A percentile compares a stretch with the other conserved stretches of the same genome.
phyloP scores from a whole-genome alignment of 345 rosid species.

The Rubroshorea leprosula region DNA sequence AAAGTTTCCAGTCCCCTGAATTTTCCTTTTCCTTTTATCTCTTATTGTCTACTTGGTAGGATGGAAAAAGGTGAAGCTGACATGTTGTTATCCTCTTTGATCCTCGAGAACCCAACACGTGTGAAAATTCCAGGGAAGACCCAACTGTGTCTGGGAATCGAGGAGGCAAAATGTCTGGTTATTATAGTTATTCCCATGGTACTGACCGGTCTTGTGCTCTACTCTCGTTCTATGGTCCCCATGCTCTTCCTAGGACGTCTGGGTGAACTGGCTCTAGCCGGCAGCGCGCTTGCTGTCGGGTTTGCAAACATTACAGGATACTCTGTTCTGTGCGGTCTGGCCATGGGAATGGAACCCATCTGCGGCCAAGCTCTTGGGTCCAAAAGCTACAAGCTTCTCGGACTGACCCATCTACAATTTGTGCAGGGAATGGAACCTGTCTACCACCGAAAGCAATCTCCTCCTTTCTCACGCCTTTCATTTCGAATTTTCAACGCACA shows the following conservation, averaged over 20 bases:
- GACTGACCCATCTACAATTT: too few species aligned
- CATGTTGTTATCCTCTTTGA: too few species aligned
- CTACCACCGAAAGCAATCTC: not conserved
- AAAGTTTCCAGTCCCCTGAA: too few species aligned
- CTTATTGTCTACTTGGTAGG: too few species aligned
- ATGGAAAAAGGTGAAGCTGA: too few species aligned
- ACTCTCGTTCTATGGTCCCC: slow-evolving; percentile 85
- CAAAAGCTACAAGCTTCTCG: slow-evolving; percentile 40
- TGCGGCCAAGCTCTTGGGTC: slow-evolving; percentile 94
- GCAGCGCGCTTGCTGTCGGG: slow-evolving; percentile 79
- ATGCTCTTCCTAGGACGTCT: slow-evolving; percentile 70
- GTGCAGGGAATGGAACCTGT: too few species aligned
- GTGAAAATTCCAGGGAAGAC: too few species aligned
- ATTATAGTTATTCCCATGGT: slow-evolving; percentile 64
- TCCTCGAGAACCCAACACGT: too few species aligned
- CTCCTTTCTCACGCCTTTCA: not conserved
- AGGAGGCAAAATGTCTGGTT: slow-evolving; percentile 45
- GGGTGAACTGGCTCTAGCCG: slow-evolving; percentile 66
- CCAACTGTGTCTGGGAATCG: not conserved
- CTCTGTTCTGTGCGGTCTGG: slow-evolving; percentile 79
- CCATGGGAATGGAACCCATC: slow-evolving; percentile 89
- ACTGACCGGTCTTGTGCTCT: slow-evolving; percentile 65
- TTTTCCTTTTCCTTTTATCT: too few species aligned
- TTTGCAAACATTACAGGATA: slow-evolving; percentile 92
- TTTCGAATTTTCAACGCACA: not conserved